These are phyloP conservation scores for Penicillium crystallinum DNA, from an alignment of 495 filamentous ascomycete species.

Conservation along the genomic window DNA sequence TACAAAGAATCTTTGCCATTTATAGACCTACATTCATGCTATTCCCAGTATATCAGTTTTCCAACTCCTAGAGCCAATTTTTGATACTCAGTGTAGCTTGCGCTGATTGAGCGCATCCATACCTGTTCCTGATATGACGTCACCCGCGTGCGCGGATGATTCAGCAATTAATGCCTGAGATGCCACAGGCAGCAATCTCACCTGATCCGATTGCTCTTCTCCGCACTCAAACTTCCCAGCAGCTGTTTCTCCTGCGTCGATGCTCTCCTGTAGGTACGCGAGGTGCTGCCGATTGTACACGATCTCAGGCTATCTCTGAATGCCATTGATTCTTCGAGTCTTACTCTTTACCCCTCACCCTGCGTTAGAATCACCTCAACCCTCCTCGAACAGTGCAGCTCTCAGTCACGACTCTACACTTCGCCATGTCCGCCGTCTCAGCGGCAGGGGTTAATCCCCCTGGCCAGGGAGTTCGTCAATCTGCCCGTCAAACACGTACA, in stretches of 20 bases:
- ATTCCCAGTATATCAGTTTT: neutral
- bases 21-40: neutral
- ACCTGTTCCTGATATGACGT: slow-evolving; percentile 11
- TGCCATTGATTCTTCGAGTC: slow-evolving; percentile 10
- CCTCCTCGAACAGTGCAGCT: slow-evolving; percentile 12
- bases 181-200: slow-evolving; percentile 23
- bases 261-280: neutral
- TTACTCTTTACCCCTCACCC: neutral
- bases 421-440: slow-evolving; percentile 30
- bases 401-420: slow-evolving; percentile 17
- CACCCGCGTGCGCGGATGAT: slow-evolving; percentile 16
- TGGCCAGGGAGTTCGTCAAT: slow-evolving; percentile 42
- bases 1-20: slow-evolving; percentile 23
- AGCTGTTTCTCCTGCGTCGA: slow-evolving; percentile 6
- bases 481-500: slow-evolving; percentile 55
- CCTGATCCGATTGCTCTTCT: slow-evolving; percentile 29
- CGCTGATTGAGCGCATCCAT: neutral
- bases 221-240: slow-evolving; percentile 28
- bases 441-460: slow-evolving; percentile 31
- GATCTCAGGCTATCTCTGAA: neutral
- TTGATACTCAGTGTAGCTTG: too few relatives aligned
- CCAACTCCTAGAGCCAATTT: neutral
- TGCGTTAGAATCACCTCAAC: slow-evolving; percentile 8
- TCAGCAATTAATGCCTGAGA: slow-evolving; percentile 19
- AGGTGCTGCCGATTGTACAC: slow-evolving; percentile 1